These are phyloP conservation scores for Pythium rishiriense DNA, from an alignment of 352 stramenopile genomes.

Conservation along the genomic window DNA sequence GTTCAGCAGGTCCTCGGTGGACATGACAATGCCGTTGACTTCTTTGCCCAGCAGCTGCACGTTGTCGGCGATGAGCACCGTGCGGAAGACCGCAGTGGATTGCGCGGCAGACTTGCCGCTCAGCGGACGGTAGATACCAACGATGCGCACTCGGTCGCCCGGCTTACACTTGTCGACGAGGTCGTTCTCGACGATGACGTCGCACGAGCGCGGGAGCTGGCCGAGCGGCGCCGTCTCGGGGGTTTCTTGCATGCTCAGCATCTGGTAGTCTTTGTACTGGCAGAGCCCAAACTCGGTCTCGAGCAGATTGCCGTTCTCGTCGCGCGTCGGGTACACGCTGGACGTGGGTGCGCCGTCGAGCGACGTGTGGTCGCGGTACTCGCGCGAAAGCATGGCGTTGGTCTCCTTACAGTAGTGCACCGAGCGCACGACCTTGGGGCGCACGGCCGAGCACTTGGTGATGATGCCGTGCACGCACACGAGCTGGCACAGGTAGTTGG, in stretches of 20 bases:
- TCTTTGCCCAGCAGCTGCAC: slow-evolving; percentile 94
- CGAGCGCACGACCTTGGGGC: slow-evolving; percentile 97
- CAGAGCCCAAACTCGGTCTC: slow-evolving; percentile 99
- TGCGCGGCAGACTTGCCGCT: slow-evolving; percentile 75
- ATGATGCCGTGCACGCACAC: slow-evolving; percentile 99
- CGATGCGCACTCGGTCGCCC: slow-evolving; percentile 94
- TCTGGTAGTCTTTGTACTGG: slow-evolving; percentile 99
- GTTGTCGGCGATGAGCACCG: slow-evolving; percentile 97
- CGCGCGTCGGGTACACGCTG: slow-evolving; percentile 94
- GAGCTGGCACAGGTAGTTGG: slow-evolving; percentile 91
- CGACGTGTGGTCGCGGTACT: slow-evolving; percentile 98
- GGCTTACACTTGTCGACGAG: slow-evolving; percentile 99
- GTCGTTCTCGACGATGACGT: slow-evolving; percentile 98
- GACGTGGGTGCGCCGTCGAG: slow-evolving; percentile 88
- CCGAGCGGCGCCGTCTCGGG: slow-evolving; percentile 95
- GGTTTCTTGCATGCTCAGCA: slow-evolving; percentile 86
- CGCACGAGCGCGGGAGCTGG: slow-evolving; percentile 96
- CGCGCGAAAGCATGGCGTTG: slow-evolving; percentile 88
- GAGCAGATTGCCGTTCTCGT: slow-evolving; percentile 95
- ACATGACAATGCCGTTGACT: slow-evolving; percentile 93
- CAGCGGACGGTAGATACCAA: slow-evolving; percentile 95
- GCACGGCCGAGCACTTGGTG: slow-evolving; percentile 96
- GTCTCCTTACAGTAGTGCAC: slow-evolving; percentile 98
- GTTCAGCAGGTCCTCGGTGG: slow-evolving; percentile 88
- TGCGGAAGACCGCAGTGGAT: slow-evolving; percentile 93